Base-by-base conservation (phyloP, 345 rosid species). In the Draba incana region DNA sequence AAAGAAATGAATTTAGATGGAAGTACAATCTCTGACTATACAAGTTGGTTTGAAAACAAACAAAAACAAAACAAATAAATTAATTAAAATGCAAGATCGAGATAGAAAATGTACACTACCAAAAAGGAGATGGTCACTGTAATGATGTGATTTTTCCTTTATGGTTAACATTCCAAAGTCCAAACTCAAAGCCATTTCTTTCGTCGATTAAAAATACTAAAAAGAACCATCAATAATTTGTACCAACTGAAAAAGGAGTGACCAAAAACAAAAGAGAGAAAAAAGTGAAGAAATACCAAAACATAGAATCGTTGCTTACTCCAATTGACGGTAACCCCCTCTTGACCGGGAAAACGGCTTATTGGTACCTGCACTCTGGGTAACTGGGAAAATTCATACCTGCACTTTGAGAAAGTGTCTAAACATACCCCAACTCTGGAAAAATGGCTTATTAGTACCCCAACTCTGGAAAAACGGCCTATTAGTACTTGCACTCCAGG, bases 241-340 rank as follows among this genome's bases (percentile, higher is more conserved):
- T 56, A 24, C 64, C 64, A 68, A 68, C 72, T 56, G 11, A 23
- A 33, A 56, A 66, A 66, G 53, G 44, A 31, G 54, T 28, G 71
- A 66, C 30, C 62, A 12, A 35, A 39, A 64, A 51, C 3, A 13
- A 48, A 37, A 49, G 33, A 35, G 3, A 1, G 38, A 10, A 13
- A 30, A 49, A 64, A 35, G 67, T 33, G 12, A 23, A 46, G 46
- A 12, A 27, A n/a, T 24, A 66, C n/a, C 9, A 66, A 28, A 30
- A 66, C 31, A 8, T 35, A 35, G 39, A 53, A 42, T 41, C n/a
- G 41, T 61, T 42, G 53, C 25, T 14, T 42, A 59, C 49, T 25
- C 4, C 39, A 35, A 45, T 24, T 38, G 61, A 66, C 61, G 41
- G 42, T 41, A 65, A 41, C 38, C 59, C 15, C 6, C 16, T n/a